phyloP scores from a whole-genome alignment of 805 yeast genomes.

The Cyberlindnera misumaiensis region DNA sequence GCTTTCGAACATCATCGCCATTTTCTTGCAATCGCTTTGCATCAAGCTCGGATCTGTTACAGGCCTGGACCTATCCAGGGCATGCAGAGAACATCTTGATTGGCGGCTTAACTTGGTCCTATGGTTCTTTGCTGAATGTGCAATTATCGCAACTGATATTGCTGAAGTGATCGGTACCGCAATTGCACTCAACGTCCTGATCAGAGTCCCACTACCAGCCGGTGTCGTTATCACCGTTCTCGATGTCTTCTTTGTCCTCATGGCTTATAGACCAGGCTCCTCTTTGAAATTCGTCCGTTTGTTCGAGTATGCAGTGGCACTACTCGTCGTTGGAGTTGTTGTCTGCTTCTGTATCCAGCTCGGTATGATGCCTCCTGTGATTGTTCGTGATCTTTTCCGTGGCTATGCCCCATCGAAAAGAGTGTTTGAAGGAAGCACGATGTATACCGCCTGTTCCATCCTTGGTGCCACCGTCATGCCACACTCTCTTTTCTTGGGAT shows the following conservation, averaged over 20 bases:
- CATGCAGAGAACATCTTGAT: slow-evolving; percentile 69
- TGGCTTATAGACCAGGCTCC: slow-evolving; percentile 77
- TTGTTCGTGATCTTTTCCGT: slow-evolving; percentile 42
- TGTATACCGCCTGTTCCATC: slow-evolving; percentile 71
- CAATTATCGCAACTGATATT: slow-evolving; percentile 86
- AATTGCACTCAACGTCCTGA: slow-evolving; percentile 69
- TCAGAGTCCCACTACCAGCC: slow-evolving; percentile 64
- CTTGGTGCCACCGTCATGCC: slow-evolving; percentile 96
- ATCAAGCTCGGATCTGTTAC: slow-evolving; percentile 86
- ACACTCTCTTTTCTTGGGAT: slow-evolving; percentile 77
- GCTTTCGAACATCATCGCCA: slow-evolving; percentile 78
- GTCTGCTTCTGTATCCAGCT: slow-evolving; percentile 73
- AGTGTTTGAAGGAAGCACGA: slow-evolving; percentile 52
- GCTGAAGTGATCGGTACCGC: slow-evolving; percentile 96
- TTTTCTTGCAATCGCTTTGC: slow-evolving; percentile 74
- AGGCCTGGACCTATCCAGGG: slow-evolving; percentile 81
- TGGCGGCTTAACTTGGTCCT: slow-evolving; percentile 53
- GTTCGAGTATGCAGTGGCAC: slow-evolving; percentile 70
- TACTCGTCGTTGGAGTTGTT: slow-evolving; percentile 67
- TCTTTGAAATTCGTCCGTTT: slow-evolving; percentile 62
- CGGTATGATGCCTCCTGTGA: slow-evolving; percentile 40
- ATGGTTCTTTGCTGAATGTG: slow-evolving; percentile 78
- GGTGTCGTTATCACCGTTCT: slow-evolving; percentile 76
- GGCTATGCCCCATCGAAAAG: slow-evolving; percentile 65
- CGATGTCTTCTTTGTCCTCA: slow-evolving; percentile 73